Base-by-base conservation (phyloP, 2,329 filamentous ascomycete genomes). In the Phaeosphaeriaceae sp. region DNA sequence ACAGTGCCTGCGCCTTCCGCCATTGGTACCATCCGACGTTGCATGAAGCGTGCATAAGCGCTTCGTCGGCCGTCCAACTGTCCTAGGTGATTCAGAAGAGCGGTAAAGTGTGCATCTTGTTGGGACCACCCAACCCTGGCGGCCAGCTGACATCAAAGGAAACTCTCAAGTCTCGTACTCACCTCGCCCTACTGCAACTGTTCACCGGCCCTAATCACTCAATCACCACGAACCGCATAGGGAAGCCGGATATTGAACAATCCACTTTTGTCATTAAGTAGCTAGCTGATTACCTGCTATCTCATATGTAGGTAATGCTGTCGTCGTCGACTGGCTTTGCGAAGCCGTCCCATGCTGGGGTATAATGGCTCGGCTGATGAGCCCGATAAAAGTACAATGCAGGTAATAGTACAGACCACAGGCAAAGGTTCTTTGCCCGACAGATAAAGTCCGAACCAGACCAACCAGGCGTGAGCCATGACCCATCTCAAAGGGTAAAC, bases 321-420 rank as follows among this genome's bases (percentile, higher is more conserved):
- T 62, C 61, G 40, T 59, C 53, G 54, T 59, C 50, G 52, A 57
- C 53, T 56, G 51, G 50, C 55, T 62, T 52, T 40, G 48, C 56
- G 50, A 55, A 58, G 60, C 50, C 53, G 42, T 51, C 56, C 53
- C 56, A 60, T 60, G 52, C 43, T 47, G 50, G 54, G 61, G 69
- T 71, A 71, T 71, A 68, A 61, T 67, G 66, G 61, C 68, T 66
- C 60, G 54, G 52, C 52, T 53, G 53, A 50, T 46, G 46, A 57
- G 62, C 61, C 59, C 53, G 48, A 60, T 73, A 73, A 63, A 71
- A 73, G 71, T 73, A 74, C 71, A 74, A 58, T 72, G 68, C 66
- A 68, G 61, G 58, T 74, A 68, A 67, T 70, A 64, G 64, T 74
- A 73, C 70, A 74, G 65, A 72, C 61, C 61, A n/a, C n/a, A 65